phyloP scores from a whole-genome alignment of 2,329 filamentous ascomycete genomes.

The Tolypocladium paradoxum region DNA sequence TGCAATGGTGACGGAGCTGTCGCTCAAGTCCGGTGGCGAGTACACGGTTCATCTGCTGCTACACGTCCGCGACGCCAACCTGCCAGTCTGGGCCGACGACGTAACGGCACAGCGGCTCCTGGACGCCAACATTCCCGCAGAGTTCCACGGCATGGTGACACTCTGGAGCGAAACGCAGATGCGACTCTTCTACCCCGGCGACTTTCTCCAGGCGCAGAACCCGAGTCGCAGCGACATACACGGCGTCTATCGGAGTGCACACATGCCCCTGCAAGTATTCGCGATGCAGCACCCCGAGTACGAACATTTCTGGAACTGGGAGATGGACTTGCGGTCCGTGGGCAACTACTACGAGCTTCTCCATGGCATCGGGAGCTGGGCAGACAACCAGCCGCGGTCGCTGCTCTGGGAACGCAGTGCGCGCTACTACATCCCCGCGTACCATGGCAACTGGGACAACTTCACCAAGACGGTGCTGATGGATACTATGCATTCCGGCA shows the following conservation, averaged over 20 bases:
- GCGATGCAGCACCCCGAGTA: slow-evolving; percentile 53
- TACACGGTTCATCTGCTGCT: slow-evolving; percentile 76
- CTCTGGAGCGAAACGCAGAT: slow-evolving; percentile 82
- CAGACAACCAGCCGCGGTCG: slow-evolving; percentile 54
- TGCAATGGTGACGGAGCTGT: slow-evolving; percentile 68
- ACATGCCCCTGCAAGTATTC: slow-evolving; percentile 55
- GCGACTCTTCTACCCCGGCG: slow-evolving; percentile 61
- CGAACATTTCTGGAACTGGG: slow-evolving; percentile 60
- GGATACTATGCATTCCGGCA: slow-evolving; percentile 42
- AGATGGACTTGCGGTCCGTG: slow-evolving; percentile 56
- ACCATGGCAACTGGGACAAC: slow-evolving; percentile 62
- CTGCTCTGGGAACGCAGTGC: slow-evolving; percentile 70
- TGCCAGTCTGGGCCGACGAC: slow-evolving; percentile 73
- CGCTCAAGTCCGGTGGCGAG: slow-evolving; percentile 67
- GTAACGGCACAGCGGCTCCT: slow-evolving; percentile 62
- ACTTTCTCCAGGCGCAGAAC: slow-evolving; percentile 58
- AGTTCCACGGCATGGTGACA: slow-evolving; percentile 72
- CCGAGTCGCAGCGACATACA: slow-evolving; percentile 48
- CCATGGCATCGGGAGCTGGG: slow-evolving; percentile 55
- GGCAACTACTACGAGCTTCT: slow-evolving; percentile 66
- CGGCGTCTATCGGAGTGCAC: slow-evolving; percentile 57
- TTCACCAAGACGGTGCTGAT: slow-evolving; percentile 55
- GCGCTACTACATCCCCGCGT: slow-evolving; percentile 63
- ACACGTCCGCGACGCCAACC: slow-evolving; percentile 69
- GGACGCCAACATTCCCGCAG: slow-evolving; percentile 52